Evolutionary conservation across 75 land plant species (phyloP).

Genomic region (Chamaecyparis obtusa): DNA sequence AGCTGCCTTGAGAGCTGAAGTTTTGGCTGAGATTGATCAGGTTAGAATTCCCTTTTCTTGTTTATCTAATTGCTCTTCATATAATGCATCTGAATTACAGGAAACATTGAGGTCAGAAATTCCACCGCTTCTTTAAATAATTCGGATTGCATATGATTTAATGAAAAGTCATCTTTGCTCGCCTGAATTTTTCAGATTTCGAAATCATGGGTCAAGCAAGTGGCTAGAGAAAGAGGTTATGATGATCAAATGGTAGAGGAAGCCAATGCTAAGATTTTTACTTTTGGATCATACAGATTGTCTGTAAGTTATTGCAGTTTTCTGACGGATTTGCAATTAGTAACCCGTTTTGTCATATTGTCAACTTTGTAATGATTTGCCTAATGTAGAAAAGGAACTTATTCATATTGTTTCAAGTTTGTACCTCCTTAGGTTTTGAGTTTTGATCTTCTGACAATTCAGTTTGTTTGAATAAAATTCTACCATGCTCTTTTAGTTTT

Average conservation of each 20-base stretch:
- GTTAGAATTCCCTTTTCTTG: slow-evolving; percentile 12
- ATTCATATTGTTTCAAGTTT: not conserved
- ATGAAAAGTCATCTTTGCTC: not conserved
- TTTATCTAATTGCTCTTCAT: not conserved
- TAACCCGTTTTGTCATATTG: not conserved
- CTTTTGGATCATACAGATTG: slow-evolving; percentile 89
- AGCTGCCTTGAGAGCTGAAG: slow-evolving; percentile 62
- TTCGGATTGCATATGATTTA: not conserved
- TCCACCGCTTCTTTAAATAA: too few relatives aligned
- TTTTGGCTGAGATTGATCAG: slow-evolving; percentile 64
- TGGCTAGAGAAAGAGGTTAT: slow-evolving; percentile 62
- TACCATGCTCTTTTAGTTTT: not conserved
- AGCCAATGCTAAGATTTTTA: slow-evolving; percentile 82
- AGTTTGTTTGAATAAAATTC: not conserved
- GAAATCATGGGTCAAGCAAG: slow-evolving; percentile 72
- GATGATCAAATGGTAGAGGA: slow-evolving; percentile 73
- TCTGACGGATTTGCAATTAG: not conserved
- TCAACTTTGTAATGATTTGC: too few relatives aligned
- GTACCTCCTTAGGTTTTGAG: not conserved
- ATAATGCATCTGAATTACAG: not conserved
- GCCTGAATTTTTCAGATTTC: slow-evolving; percentile 43
- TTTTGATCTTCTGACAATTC: not conserved
- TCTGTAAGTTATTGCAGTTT: slow-evolving; percentile 49
- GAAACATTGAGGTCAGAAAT: not conserved
- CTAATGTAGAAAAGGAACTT: not conserved